Evolutionary conservation across 2,329 filamentous ascomycete genomes (phyloP).

Genomic region (Meredithiella fracta): DNA sequence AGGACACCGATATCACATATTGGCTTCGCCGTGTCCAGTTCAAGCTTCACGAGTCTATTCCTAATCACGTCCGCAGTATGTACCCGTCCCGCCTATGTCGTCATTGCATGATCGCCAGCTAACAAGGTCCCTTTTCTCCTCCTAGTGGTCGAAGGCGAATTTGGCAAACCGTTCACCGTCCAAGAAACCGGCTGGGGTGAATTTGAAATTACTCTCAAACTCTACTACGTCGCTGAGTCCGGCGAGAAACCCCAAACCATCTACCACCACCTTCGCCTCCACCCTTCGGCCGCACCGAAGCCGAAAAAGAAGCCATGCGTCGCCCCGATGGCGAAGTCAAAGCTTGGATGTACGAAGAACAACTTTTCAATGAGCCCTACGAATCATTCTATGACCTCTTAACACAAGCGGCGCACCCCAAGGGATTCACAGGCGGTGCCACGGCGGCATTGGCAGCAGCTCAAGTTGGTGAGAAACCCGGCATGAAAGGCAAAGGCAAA

Average conservation of each 20-base stretch:
- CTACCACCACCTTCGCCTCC: slow-evolving; percentile 80
- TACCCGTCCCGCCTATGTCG: slow-evolving; percentile 10
- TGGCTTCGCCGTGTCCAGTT: slow-evolving; percentile 97
- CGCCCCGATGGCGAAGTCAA: slow-evolving; percentile 47
- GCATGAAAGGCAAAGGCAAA: slow-evolving; percentile 41
- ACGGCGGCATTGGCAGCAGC: slow-evolving; percentile 1
- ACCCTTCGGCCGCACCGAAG: slow-evolving; percentile 79
- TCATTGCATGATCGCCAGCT: neutral
- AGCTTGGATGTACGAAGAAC: slow-evolving; percentile 77
- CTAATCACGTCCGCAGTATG: slow-evolving; percentile 68
- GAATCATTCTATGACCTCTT: slow-evolving; percentile 80
- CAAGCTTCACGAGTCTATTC: slow-evolving; percentile 93
- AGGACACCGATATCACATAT: slow-evolving; percentile 80
- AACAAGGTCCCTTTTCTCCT: neutral
- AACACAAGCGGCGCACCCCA: slow-evolving; percentile 51
- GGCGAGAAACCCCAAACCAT: slow-evolving; percentile 91
- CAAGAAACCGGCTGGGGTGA: slow-evolving; percentile 94
- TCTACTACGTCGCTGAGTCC: slow-evolving; percentile 79
- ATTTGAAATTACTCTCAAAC: slow-evolving; percentile 88
- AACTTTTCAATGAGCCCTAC: slow-evolving; percentile 94
- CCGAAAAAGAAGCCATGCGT: slow-evolving; percentile 46
- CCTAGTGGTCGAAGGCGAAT: slow-evolving; percentile 52
- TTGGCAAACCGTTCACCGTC: slow-evolving; percentile 58
- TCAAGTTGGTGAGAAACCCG: slow-evolving; percentile 15
- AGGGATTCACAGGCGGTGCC: slow-evolving; percentile 22